These are phyloP conservation scores for Ophiostoma ips DNA, from an alignment of 2,329 filamentous ascomycete genomes.

Conservation along the genomic window DNA sequence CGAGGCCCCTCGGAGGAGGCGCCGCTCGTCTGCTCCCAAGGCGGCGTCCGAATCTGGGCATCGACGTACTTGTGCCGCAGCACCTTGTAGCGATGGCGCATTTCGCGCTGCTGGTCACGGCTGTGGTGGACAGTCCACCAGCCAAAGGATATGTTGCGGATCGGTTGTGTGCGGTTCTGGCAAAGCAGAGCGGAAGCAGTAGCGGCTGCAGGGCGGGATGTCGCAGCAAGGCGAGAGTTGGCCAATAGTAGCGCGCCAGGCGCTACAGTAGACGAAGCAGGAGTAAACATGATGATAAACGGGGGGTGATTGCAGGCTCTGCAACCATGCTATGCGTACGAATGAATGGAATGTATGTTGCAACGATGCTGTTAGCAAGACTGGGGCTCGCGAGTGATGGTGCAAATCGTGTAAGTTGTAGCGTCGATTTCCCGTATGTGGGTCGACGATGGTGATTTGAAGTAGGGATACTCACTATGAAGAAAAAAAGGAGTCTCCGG, in stretches of 20 bases:
- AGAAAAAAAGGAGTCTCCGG: background rate
- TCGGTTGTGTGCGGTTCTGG: conserved; percentile 28
- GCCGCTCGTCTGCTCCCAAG: conserved; percentile 31
- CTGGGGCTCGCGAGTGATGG: background rate
- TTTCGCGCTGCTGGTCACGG: conserved; percentile 27
- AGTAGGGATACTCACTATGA: background rate
- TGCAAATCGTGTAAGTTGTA: background rate
- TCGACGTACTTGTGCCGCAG: conserved; percentile 33
- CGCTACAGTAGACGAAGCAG: conserved; percentile 7
- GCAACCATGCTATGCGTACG: background rate
- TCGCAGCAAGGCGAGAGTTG: conserved; percentile 3
- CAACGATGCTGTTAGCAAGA: background rate
- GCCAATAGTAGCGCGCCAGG: conserved; percentile 7
- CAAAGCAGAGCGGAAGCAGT: conserved; percentile 14
- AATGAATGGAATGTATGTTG: background rate
- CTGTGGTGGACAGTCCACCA: conserved; percentile 31
- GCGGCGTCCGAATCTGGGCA: conserved; percentile 28
- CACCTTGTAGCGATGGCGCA: conserved; percentile 29
- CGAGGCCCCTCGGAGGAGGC: conserved; percentile 22
- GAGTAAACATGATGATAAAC: conserved; percentile 12
- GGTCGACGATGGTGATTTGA: background rate
- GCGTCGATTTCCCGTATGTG: background rate
- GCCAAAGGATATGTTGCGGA: conserved; percentile 34
- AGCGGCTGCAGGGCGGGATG: conserved; percentile 4
- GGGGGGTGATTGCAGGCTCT: background rate